Percentiles rank a stretch among this genome's conserved stretches.
These are phyloP conservation scores for Naganishia sp. DNA, from an alignment of 1,284 basidiomycete genomes.

Conservation along the genomic window DNA sequence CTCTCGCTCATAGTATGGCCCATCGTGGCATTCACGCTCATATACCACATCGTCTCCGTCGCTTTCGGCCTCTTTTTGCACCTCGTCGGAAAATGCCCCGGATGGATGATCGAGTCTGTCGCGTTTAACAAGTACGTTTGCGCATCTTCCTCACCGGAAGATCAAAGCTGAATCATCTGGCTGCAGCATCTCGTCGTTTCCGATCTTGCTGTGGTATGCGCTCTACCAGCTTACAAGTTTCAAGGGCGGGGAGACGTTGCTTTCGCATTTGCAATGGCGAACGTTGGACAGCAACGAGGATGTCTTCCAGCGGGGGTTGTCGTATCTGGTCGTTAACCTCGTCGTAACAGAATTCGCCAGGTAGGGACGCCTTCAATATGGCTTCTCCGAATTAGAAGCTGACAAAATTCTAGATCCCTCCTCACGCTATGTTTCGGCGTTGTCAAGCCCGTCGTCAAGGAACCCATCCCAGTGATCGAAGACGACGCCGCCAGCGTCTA, in stretches of 20 bases:
- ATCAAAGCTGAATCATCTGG: background rate
- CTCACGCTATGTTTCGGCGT: constrained; percentile 12
- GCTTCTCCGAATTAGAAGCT: background rate
- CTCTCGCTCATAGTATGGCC: constrained; percentile 42
- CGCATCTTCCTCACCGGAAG: too few species aligned
- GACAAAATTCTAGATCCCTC: background rate
- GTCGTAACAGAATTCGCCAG: constrained; percentile 40
- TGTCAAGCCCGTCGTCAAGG: constrained; percentile 34
- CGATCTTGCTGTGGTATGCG: constrained; percentile 42
- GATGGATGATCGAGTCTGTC: constrained; percentile 44
- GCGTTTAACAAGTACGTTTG: constrained; percentile 47
- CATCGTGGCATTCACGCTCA: constrained; percentile 40
- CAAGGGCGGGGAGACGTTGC: constrained; percentile 26
- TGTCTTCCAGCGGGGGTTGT: constrained; percentile 37
- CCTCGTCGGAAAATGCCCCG: constrained; percentile 38
- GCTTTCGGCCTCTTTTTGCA: constrained; percentile 36
- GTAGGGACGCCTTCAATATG: too few species aligned
- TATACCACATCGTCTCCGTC: constrained; percentile 43
- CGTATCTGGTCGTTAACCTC: constrained; percentile 45
- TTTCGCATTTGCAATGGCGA: constrained; percentile 45
- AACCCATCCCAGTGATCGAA: background rate
- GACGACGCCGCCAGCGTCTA: constrained; percentile 4
- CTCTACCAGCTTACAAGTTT: constrained; percentile 38
- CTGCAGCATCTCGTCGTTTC: constrained; percentile 46
- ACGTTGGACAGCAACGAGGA: constrained; percentile 37